Percentiles rank a stretch among this genome's conserved stretches.
phyloP scores from a whole-genome alignment of 2,329 filamentous ascomycete genomes.

The Mycogone perniciosa region DNA sequence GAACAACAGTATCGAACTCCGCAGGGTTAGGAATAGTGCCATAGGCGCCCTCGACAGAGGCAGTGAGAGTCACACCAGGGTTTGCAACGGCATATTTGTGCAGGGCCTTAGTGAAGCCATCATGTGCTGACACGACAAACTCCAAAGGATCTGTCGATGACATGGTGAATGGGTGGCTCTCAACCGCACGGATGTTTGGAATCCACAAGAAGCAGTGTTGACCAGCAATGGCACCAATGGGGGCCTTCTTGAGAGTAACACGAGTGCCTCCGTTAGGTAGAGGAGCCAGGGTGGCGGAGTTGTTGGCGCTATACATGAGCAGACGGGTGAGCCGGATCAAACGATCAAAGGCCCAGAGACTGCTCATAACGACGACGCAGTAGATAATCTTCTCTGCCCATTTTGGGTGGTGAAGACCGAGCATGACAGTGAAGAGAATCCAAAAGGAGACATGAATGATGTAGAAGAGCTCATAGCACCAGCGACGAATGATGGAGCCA shows the following conservation, averaged over 20 bases:
- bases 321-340: constrained; percentile 41
- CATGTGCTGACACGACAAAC: constrained; percentile 51
- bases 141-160: constrained; percentile 46
- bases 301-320: constrained; percentile 40
- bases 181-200: constrained; percentile 47
- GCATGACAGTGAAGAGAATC: constrained; percentile 39
- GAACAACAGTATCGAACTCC: constrained; percentile 48
- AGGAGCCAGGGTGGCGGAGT: constrained; percentile 46
- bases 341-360: constrained; percentile 47
- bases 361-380: constrained; percentile 35
- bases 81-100: constrained; percentile 44
- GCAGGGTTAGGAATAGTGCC: constrained; percentile 48
- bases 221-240: constrained; percentile 42
- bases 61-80: constrained; percentile 41
- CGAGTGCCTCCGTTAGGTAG: constrained; percentile 49
- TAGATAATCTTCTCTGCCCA: constrained; percentile 36
- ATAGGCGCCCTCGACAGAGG: constrained; percentile 54
- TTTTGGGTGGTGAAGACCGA: constrained; percentile 47
- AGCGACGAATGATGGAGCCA: constrained; percentile 36
- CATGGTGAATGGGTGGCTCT: constrained; percentile 61
- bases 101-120: constrained; percentile 53
- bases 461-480: constrained; percentile 53
- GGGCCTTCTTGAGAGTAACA: constrained; percentile 46
- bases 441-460: constrained; percentile 45
- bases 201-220: constrained; percentile 61